phyloP scores from a whole-genome alignment of 768 basidiomycete genomes.

The Cystobasidium tubakii region DNA sequence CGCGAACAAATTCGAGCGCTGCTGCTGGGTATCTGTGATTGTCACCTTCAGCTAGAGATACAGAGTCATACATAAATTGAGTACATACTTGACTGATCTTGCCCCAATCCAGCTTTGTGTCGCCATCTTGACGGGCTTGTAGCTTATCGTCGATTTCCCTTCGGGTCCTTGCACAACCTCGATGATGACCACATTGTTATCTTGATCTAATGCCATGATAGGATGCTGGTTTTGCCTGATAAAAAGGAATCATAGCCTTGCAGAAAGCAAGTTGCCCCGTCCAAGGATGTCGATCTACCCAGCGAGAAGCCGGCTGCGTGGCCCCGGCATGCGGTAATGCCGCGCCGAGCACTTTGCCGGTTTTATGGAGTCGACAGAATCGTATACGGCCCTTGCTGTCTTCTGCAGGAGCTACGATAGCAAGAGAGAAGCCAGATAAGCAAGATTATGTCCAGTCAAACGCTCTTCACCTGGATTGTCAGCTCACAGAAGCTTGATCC shows the following conservation, averaged over 20 bases:
- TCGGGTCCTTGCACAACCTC: neutral
- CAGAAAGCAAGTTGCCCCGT: too few relatives aligned
- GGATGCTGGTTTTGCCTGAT: neutral
- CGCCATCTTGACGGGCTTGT: constrained; percentile 15
- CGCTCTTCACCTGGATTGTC: neutral
- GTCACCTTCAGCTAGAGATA: neutral
- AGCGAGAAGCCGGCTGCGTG: too few relatives aligned
- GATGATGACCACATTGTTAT: constrained; percentile 3
- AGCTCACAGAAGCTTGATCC: neutral
- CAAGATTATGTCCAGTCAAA: neutral
- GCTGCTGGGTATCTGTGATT: neutral
- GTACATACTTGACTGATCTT: neutral
- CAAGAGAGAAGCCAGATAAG: too few relatives aligned
- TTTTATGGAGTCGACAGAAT: too few relatives aligned
- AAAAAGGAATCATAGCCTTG: too few relatives aligned
- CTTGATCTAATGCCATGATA: neutral
- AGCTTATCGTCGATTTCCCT: neutral
- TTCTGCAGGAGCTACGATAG: too few relatives aligned
- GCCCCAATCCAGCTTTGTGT: constrained; percentile 1
- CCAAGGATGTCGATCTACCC: too few relatives aligned
- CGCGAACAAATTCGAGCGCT: neutral
- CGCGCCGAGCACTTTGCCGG: too few relatives aligned
- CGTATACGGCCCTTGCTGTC: too few relatives aligned
- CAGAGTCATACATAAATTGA: neutral
- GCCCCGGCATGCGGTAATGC: too few relatives aligned